Conservation (phyloP, 441 rosid genomes). For the Gossypium gossypioides region DNA sequence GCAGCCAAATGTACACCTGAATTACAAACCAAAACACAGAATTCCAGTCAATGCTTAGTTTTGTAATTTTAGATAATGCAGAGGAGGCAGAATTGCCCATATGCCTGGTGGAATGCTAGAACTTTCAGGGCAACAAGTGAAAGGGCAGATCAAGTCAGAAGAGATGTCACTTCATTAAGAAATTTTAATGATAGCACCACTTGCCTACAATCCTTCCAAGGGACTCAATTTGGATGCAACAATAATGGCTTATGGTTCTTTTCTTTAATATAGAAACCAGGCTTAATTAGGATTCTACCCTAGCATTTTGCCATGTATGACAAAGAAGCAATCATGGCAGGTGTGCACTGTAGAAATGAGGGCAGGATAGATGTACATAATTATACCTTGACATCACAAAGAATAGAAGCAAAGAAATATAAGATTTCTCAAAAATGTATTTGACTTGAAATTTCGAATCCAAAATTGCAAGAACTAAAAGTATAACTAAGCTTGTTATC, state of each 20-base stretch:
- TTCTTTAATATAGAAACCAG: not conserved
- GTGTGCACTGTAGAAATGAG: not conserved
- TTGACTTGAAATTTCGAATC: not conserved
- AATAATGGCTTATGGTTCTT: not conserved
- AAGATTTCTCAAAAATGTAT: not conserved
- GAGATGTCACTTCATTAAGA: not conserved
- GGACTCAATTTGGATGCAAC: not conserved
- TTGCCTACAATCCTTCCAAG: too few relatives aligned
- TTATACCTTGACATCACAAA: not conserved
- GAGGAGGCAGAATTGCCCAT: not conserved
- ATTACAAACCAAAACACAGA: not conserved
- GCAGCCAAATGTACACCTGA: not conserved
- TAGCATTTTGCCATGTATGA: not conserved
- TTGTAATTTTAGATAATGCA: not conserved
- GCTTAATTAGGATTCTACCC: not conserved
- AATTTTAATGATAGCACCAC: too few relatives aligned
- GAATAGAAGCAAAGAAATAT: not conserved
- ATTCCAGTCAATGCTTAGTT: not conserved
- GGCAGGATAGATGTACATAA: not conserved
- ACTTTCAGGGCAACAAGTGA: not conserved
- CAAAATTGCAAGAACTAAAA: not conserved
- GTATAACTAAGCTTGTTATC: not conserved
- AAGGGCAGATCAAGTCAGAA: not conserved
- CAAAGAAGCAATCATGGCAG: not conserved
- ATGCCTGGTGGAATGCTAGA: not conserved